A percentile compares a stretch with the other conserved stretches of the same genome.
Conservation (phyloP, 2,329 filamentous ascomycete species). For the Lachnellula occidentalis region DNA sequence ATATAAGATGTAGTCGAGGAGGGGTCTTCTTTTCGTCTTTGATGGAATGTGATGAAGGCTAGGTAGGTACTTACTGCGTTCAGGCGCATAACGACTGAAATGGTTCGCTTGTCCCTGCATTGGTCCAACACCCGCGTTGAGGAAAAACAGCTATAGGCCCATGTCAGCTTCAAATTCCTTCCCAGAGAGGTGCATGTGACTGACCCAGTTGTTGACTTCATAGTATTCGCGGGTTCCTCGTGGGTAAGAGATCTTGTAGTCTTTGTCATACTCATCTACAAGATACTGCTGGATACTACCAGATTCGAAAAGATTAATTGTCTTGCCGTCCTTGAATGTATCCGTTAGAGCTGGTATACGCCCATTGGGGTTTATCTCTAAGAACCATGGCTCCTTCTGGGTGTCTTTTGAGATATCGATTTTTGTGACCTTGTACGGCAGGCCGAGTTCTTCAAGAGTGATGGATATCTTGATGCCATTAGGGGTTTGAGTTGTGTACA, state of each 20-base stretch:
- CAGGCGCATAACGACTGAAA: constrained; percentile 75
- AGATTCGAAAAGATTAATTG: constrained; percentile 75
- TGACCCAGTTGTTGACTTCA: constrained; percentile 73
- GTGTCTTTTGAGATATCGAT: constrained; percentile 69
- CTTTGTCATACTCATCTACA: constrained; percentile 72
- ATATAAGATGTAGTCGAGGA: too few species aligned
- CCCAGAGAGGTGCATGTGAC: constrained; percentile 12
- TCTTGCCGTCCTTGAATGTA: constrained; percentile 65
- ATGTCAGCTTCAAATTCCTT: constrained; percentile 1
- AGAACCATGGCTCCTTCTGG: constrained; percentile 86
- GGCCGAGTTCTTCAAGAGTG: constrained; percentile 74
- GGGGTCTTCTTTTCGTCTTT: too few species aligned
- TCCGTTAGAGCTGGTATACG: constrained; percentile 86
- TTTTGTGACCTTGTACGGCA: constrained; percentile 71
- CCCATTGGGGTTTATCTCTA: constrained; percentile 88
- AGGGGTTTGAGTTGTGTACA: constrained; percentile 67
- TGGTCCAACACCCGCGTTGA: constrained; percentile 74
- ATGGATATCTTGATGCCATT: constrained; percentile 91
- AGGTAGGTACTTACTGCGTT: constrained; percentile 44
- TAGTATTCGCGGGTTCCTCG: constrained; percentile 67
- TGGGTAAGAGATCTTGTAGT: constrained; percentile 79
- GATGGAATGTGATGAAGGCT: neutral
- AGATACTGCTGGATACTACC: constrained; percentile 83
- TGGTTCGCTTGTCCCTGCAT: constrained; percentile 86
- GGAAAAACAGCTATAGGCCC: constrained; percentile 50